Evolutionary conservation across 2,329 filamentous ascomycete genomes (phyloP).

Genomic region (Passalora sequoiae): DNA sequence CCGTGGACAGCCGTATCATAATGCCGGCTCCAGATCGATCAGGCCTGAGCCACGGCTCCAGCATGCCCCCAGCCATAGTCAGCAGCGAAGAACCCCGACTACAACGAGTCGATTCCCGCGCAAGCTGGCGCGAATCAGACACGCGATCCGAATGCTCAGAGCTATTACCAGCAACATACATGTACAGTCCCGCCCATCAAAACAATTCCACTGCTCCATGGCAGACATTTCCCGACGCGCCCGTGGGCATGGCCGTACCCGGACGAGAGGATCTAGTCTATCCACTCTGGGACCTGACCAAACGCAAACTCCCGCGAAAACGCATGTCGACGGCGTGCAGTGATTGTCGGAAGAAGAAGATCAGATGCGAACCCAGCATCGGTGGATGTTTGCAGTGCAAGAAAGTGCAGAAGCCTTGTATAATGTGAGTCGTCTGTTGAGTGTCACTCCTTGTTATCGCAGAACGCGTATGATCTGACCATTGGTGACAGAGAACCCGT

Average conservation of each 20-base stretch:
- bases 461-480: background rate
- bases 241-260: background rate
- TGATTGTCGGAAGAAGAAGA: slow-evolving; percentile 7
- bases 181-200: background rate
- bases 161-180: slow-evolving; percentile 1
- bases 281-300: slow-evolving; percentile 5
- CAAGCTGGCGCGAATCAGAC: background rate
- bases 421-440: background rate
- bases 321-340: slow-evolving; percentile 5
- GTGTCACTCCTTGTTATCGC: background rate
- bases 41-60: background rate
- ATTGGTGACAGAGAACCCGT: background rate
- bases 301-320: slow-evolving; percentile 5
- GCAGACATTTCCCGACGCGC: background rate
- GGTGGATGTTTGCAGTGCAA: slow-evolving; percentile 5
- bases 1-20: background rate
- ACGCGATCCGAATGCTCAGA: background rate
- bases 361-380: slow-evolving; percentile 4
- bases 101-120: slow-evolving; percentile 1
- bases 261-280: background rate
- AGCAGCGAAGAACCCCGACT: too few species aligned
- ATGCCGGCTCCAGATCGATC: background rate
- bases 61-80: too few species aligned
- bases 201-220: background rate
- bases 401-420: slow-evolving; percentile 1